phyloP scores from a whole-genome alignment of 306 rosid species.

The Sindora glabra region DNA sequence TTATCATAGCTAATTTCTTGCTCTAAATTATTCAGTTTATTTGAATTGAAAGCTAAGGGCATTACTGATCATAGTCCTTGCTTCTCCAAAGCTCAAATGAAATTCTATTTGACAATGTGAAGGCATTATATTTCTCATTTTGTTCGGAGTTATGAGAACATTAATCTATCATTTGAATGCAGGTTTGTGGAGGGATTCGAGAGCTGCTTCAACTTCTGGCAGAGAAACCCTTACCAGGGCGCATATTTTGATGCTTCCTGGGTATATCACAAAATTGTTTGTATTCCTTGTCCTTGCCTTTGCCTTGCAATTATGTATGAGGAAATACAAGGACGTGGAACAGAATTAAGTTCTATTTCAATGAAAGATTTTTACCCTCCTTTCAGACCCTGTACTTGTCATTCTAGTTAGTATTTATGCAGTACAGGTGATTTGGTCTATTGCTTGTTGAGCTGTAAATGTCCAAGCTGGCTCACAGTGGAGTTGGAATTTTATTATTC shows the following conservation, averaged over 20 bases:
- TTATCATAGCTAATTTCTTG: no score
- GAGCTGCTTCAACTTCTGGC: conserved; percentile 79
- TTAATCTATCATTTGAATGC: conserved; percentile 15
- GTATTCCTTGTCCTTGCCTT: not conserved
- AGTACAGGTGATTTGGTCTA: not conserved
- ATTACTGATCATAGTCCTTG: no score
- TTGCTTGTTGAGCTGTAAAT: no score
- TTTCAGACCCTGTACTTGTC: not conserved
- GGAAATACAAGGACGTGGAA: not conserved
- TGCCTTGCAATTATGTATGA: not conserved
- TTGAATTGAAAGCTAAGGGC: no score
- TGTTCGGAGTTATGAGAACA: not conserved
- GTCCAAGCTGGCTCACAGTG: no score
- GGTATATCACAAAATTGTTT: not conserved
- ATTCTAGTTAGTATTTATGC: not conserved
- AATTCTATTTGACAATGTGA: no score
- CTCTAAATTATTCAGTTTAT: no score
- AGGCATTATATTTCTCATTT: not conserved
- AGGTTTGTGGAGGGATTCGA: conserved; percentile 84
- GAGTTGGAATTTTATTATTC: no score
- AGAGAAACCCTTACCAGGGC: conserved; percentile 44
- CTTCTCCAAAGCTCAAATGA: no score
- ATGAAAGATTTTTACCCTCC: not conserved
- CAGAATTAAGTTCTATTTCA: not conserved
- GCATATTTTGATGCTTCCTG: conserved; percentile 28